Percentiles rank a stretch among this genome's conserved stretches.
Conservation (phyloP, 1,284 basidiomycete genomes). For the Boletus sp. region DNA sequence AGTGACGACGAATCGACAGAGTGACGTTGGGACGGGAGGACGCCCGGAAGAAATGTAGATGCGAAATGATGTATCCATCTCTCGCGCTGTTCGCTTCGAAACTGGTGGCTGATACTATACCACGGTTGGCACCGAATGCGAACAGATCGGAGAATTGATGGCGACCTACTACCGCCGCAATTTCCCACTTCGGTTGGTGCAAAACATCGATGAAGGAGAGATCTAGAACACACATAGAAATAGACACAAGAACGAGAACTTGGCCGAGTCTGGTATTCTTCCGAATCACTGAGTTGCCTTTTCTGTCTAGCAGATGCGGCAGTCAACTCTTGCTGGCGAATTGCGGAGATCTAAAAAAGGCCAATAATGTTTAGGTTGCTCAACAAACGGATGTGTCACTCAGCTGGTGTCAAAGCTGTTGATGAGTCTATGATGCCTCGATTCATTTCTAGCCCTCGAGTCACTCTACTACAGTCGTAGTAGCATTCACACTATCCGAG, state of each 20-base stretch:
- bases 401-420: neutral
- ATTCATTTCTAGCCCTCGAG: too few species aligned
- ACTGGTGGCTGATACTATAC: neutral
- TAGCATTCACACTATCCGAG: neutral
- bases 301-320: neutral
- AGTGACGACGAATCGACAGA: constrained; percentile 55
- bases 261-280: neutral
- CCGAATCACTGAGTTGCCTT: neutral
- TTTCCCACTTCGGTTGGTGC: neutral
- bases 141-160: constrained; percentile 6
- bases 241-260: neutral
- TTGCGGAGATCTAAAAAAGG: neutral
- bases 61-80: neutral
- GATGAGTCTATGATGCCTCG: too few species aligned
- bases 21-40: constrained; percentile 15
- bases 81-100: constrained; percentile 4
- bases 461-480: neutral
- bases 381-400: neutral
- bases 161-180: constrained; percentile 4
- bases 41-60: neutral
- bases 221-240: neutral
- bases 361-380: too few species aligned
- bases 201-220: neutral
- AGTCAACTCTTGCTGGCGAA: neutral
- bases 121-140: neutral